Base-by-base conservation (phyloP, 2,329 filamentous ascomycete species). In the Hypoxylon sp. region DNA sequence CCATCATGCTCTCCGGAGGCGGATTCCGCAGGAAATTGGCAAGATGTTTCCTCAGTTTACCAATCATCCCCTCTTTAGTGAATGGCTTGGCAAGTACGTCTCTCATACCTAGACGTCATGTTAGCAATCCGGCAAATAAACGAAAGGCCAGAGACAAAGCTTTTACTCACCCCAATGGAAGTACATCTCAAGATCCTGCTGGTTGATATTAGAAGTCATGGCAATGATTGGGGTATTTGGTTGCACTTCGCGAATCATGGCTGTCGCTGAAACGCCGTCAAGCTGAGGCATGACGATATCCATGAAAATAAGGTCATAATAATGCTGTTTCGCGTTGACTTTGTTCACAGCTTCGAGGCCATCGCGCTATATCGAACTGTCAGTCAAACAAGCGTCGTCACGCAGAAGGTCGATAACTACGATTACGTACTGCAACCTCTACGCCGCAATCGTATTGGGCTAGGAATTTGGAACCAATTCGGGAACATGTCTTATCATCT, bases 181-280 rank as follows among this genome's bases (percentile, higher is more conserved):
- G 79, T 99, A 99, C 83, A 97, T 94, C 59, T 95, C 93, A 69
- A 98, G 97, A 78, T 99, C 96, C 76, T 98, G 95, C 67, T 94
- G 94, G 71, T 96, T 89, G 71, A 99, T 98, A 78, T 98, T 99
- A 3, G 95, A 98, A 2, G 96, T 99, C 96, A 99, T 98, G 51
- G 96, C 96, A 65, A 99, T 93, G 75, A 99, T 97, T 0, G 96
- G 96, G 19, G 92, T 90, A 5, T 90, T 88, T 39, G 90, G 88
- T 71, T 94, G 90, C 69, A 95, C 93, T 77, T 97, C 93, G 59
- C 95, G 90, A 72, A 99, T 98, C 69, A 97, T 90, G 76, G 96
- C 93, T 63, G 94, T 97, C 2, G 96, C 95, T 14, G 94, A 97
- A 5, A 98, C 94, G 73, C 96, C 96, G 76, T 98, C 96, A 59